Base-by-base conservation (phyloP, 2,329 filamentous ascomycete genomes). In the Paecilomyces sp. region DNA sequence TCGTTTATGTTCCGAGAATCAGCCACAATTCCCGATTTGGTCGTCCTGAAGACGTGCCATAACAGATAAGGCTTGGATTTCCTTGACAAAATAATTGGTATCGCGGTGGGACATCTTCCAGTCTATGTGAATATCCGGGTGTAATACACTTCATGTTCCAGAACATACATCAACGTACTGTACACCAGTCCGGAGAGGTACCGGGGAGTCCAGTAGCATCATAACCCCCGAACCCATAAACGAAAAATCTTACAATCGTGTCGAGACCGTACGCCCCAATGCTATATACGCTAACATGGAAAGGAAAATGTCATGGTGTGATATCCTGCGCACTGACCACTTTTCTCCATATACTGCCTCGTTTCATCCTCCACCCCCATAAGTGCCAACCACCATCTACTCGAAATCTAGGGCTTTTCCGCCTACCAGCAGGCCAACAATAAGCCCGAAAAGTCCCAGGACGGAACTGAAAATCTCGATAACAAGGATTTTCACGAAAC, bases 391-490 rank as follows among this genome's bases (percentile, higher is more conserved):
- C 30, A 57, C 64, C 60, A 64, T 60, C 66, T 70, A 52, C 57
- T 73, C 70, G 63, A 97, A 95, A 64, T 92, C 90, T 25, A 80
- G 74, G 28, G 94, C 92, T 77, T 94, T 96, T 74, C 88, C 84
- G 61, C 91, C 90, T 57, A 97, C 84, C 65, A 99, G 82, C 58
- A 99, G 84, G 54, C 95, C 94, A 67, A 99, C 88, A 71, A 99
- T 99, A 64, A 99, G 83, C 61, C 94, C 95, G 71, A 99, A 99
- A 3, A 99, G 86, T 64, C 95, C 94, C 11, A 99, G 83, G 55
- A 99, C 93, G 50, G 93, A 97, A 74, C 92, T 97, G 82, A 99
- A 99, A 75, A 99, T 99, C 78, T 99, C 95, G 71, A 99, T 95
- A 67, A 99, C 93, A 57, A 99, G 87, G 67, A 99, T 96, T 81